Evolutionary conservation across 352 stramenopile genomes (phyloP).

Genomic region (Pythium aquatile): DNA sequence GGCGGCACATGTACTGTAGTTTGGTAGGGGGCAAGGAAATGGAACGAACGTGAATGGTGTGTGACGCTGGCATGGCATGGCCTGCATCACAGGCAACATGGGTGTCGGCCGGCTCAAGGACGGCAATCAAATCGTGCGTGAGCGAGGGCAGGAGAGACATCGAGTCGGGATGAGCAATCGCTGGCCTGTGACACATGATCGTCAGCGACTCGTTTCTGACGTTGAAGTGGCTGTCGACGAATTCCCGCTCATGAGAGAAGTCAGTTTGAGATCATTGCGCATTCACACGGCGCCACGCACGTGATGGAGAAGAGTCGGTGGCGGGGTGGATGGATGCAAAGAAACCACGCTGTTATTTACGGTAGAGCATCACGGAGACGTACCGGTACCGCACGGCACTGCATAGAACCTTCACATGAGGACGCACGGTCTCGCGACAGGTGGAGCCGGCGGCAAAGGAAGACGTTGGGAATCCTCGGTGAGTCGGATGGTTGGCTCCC

Average conservation of each 20-base stretch:
- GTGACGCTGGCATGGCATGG: no score
- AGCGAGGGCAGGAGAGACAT: no score
- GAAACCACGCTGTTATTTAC: not conserved
- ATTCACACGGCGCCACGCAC: not conserved
- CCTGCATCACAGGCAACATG: no score
- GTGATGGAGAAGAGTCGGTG: not conserved
- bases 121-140: no score
- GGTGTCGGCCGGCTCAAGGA: no score
- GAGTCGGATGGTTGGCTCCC: slow-evolving; percentile 14
- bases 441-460: not conserved
- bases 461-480: not conserved
- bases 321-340: not conserved
- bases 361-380: not conserved
- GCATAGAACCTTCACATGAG: not conserved
- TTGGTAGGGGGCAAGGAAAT: no score
- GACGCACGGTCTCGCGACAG: not conserved
- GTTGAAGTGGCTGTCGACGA: slow-evolving; percentile 27
- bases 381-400: not conserved
- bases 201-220: slow-evolving; percentile 18
- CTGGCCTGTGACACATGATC: slow-evolving; percentile 3
- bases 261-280: not conserved
- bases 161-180: slow-evolving; percentile 15
- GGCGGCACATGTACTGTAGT: no score
- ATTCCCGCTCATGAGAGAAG: not conserved
- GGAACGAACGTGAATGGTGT: no score